Base-by-base conservation (phyloP, 75 land plant genomes). In the Sequoia sempervirens region DNA sequence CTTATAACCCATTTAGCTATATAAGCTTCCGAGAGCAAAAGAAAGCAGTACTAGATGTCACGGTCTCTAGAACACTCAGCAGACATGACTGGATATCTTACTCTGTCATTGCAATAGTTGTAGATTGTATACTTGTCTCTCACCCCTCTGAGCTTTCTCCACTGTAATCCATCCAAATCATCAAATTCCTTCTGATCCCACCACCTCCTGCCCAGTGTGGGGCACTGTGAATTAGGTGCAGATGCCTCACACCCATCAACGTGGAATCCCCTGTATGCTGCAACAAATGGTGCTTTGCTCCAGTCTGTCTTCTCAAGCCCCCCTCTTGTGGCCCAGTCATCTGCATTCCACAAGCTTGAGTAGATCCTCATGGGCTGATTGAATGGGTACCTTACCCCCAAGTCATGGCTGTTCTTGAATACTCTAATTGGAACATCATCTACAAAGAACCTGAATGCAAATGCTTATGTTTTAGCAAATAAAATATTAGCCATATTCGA, bases 341-440 rank as follows among this genome's bases (percentile, higher is more conserved):
- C 92, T n/a, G 88, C 93, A 78, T 92, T 91, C 93, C 93, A 92
- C 34, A 90, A 50, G 88, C 92, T 90, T 34, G 88, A 82, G 83
- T 90, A 88, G 50, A 92, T 80, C 61, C 83, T 84, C 90, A 92
- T 91, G 37, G 93, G 92, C 81, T 90, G 85, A 80, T 85, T 85
- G 80, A 82, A 85, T 15, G 90, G 92, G 81, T 79, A 92, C 8
- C 90, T 50, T 58, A 91, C 93, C 28, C 88, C 88, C 58, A 91
- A 53, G 20, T 85, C 88, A 75, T 76, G 80, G 86, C 84, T 90
- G 90, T 92, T 92, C 81, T 86, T 84, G 86, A 86, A 92, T 2
- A 92, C 85, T 18, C 93, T 81, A 30, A 92, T 88, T 0, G 93
- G 93, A 7, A 82, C 81, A 74, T 83, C 80, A 61, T 92, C 93